phyloP scores from a whole-genome alignment of 306 rosid genomes.

The Vigna trinervia region DNA sequence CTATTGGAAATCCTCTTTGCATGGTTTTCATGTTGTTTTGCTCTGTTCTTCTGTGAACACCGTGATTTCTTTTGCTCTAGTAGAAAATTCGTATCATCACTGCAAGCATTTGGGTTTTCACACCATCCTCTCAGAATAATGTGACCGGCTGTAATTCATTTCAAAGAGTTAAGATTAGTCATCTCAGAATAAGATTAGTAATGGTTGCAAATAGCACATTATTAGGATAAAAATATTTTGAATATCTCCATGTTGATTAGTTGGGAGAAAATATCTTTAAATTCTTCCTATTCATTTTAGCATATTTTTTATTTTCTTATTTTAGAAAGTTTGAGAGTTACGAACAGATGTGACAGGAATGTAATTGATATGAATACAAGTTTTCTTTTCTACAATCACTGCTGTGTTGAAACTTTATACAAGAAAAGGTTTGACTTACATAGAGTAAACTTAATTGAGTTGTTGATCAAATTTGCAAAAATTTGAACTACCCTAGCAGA shows the following conservation, averaged over 20 bases:
- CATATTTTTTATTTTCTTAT: too few species aligned
- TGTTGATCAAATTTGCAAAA: conserved; percentile 94
- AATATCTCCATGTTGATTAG: too few species aligned
- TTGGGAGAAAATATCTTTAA: too few species aligned
- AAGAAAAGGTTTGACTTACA: conserved; percentile 57
- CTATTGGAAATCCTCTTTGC: conserved; percentile 59
- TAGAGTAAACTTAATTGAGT: conserved; percentile 92
- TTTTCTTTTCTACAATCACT: background rate
- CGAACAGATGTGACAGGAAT: too few species aligned
- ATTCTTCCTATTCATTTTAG: too few species aligned
- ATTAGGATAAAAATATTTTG: too few species aligned
- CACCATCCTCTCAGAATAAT: conserved; percentile 90
- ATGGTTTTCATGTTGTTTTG: conserved; percentile 66
- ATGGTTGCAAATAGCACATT: too few species aligned
- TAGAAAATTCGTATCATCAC: conserved; percentile 51
- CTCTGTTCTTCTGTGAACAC: conserved; percentile 60
- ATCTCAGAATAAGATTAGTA: conserved; percentile 22
- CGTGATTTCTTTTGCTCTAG: conserved; percentile 58
- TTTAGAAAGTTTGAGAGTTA: too few species aligned
- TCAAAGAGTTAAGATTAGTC: conserved; percentile 40
- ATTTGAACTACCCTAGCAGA: conserved; percentile 98
- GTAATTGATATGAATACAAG: background rate
- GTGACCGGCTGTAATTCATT: conserved; percentile 85
- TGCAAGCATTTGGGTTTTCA: conserved; percentile 59
- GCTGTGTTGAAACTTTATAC: background rate